Evolutionary conservation across 805 yeast genomes (phyloP).

Genomic region (Teunomyces panamensis): DNA sequence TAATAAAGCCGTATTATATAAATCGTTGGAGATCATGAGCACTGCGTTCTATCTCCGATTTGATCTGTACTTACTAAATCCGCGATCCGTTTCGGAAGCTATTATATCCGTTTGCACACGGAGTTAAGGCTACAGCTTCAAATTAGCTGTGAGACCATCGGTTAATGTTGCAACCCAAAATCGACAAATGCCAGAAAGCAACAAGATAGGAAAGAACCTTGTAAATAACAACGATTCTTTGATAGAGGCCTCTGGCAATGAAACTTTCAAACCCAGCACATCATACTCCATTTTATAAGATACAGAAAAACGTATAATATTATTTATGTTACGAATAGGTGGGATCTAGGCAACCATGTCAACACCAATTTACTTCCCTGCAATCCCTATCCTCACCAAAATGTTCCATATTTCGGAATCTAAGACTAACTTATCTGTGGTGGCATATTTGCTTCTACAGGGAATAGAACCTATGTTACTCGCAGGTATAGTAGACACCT

Average conservation of each 20-base stretch:
- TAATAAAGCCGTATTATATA: neutral
- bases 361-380: constrained; percentile 80
- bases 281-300: constrained; percentile 42
- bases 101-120: too few species aligned
- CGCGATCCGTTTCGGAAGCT: too few species aligned
- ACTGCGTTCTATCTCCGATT: too few species aligned
- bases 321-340: constrained; percentile 40
- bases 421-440: constrained; percentile 68
- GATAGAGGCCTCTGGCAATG: neutral
- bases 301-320: constrained; percentile 38
- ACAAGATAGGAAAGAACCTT: neutral
- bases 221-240: neutral
- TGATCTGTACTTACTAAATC: too few species aligned
- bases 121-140: too few species aligned
- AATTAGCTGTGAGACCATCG: neutral
- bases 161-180: neutral
- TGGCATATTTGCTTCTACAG: constrained; percentile 72
- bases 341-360: constrained; percentile 71
- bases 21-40: too few species aligned
- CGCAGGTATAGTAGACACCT: constrained; percentile 63
- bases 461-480: constrained; percentile 72
- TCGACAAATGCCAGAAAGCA: neutral
- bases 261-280: neutral
- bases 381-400: constrained; percentile 55
- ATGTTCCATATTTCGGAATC: constrained; percentile 57